phyloP scores from a whole-genome alignment of 805 yeast genomes.

The Saturnispora mendoncae region DNA sequence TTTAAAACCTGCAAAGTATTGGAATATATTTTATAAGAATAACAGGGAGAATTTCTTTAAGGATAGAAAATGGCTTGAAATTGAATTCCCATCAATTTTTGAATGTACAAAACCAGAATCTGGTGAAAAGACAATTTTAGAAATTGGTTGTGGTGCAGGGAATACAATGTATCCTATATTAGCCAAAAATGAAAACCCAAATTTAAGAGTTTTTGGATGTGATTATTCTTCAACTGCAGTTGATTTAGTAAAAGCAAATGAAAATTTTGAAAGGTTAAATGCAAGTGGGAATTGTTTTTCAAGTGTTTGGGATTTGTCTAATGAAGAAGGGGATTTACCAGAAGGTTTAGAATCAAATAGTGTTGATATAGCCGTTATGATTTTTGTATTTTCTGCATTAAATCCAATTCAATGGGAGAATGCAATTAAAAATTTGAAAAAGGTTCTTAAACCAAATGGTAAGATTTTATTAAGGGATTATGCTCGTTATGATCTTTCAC shows the following conservation, averaged over 20 bases:
- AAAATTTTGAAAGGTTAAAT: conserved; percentile 40
- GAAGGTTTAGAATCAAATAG: conserved; percentile 75
- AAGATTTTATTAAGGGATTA: conserved; percentile 84
- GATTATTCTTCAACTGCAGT: conserved; percentile 90
- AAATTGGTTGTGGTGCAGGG: conserved; percentile 98
- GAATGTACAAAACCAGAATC: conserved; percentile 66
- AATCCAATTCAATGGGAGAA: conserved; percentile 85
- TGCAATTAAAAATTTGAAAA: conserved; percentile 64
- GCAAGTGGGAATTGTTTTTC: conserved; percentile 47
- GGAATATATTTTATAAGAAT: conserved; percentile 91
- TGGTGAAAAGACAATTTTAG: conserved; percentile 68
- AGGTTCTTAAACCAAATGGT: conserved; percentile 88
- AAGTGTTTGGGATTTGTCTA: conserved; percentile 92
- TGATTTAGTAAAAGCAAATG: conserved; percentile 64
- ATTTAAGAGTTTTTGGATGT: conserved; percentile 68
- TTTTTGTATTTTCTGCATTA: conserved; percentile 87
- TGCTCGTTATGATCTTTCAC: conserved; percentile 94
- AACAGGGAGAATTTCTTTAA: conserved; percentile 92
- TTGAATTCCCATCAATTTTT: conserved; percentile 83
- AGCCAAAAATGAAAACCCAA: conserved; percentile 71
- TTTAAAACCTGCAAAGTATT: conserved; percentile 80
- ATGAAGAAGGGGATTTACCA: conserved; percentile 64
- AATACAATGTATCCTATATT: conserved; percentile 91
- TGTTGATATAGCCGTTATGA: conserved; percentile 88
- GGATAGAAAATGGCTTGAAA: conserved; percentile 91